Conservation (phyloP, 2,329 filamentous ascomycete genomes). For the Kalaharituber pfeilii region DNA sequence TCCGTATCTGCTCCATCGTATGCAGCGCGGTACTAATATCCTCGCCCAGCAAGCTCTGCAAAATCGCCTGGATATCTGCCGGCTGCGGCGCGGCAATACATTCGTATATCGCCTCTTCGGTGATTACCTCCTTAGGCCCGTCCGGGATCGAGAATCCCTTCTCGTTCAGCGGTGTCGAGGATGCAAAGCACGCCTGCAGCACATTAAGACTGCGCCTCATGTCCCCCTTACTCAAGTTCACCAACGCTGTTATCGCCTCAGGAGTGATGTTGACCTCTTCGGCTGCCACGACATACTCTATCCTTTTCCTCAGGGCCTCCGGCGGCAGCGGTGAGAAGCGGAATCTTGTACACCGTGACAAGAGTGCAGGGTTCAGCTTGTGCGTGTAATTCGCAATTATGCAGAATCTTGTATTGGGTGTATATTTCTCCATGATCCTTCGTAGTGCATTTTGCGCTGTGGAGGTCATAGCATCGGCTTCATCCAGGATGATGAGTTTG, state of each 20-base stretch:
- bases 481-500: slow-evolving; percentile 94
- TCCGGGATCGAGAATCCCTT: slow-evolving; percentile 38
- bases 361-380: slow-evolving; percentile 79
- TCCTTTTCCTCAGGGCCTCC: slow-evolving; percentile 61
- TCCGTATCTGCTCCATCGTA: slow-evolving; percentile 77
- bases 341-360: slow-evolving; percentile 88
- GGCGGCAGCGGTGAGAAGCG: slow-evolving; percentile 89
- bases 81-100: slow-evolving; percentile 94
- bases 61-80: slow-evolving; percentile 67
- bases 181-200: slow-evolving; percentile 88
- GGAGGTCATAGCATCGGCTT: slow-evolving; percentile 99
- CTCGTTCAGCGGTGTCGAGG: slow-evolving; percentile 40
- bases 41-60: slow-evolving; percentile 65
- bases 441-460: slow-evolving; percentile 94
- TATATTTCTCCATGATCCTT: slow-evolving; percentile 98
- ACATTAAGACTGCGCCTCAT: slow-evolving; percentile 93
- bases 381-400: slow-evolving; percentile 99
- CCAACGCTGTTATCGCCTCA: slow-evolving; percentile 66
- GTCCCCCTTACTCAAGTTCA: slow-evolving; percentile 79
- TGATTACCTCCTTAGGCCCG: slow-evolving; percentile 68
- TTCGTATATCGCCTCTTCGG: slow-evolving; percentile 82
- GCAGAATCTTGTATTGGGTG: slow-evolving; percentile 90
- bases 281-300: slow-evolving; percentile 77
- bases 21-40: slow-evolving; percentile 81
- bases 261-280: slow-evolving; percentile 69